Percentiles rank a stretch among this genome's conserved stretches.
Conservation (phyloP, 805 yeast species). For the Yamadazyma kitorensis region DNA sequence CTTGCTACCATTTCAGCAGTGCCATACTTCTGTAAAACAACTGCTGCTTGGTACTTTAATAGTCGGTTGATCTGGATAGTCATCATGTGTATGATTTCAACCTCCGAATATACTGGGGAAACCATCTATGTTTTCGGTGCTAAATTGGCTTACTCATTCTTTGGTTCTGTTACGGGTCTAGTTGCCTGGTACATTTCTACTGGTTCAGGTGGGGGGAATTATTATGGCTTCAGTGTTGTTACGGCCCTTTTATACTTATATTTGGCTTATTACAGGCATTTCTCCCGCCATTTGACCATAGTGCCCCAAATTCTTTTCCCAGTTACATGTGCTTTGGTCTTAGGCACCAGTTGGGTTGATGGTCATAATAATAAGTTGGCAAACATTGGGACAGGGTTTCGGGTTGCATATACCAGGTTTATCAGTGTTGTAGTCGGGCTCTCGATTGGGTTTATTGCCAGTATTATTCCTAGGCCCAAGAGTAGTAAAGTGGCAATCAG, state of each 20-base stretch:
- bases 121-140: conserved; percentile 23
- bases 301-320: conserved; percentile 26
- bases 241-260: conserved; percentile 22
- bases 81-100: conserved; percentile 28
- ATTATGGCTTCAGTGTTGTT: conserved; percentile 30
- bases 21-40: conserved; percentile 25
- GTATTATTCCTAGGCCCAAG: conserved; percentile 28
- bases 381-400: conserved; percentile 27
- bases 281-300: conserved; percentile 24
- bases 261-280: conserved; percentile 27
- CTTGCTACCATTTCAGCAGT: conserved; percentile 20
- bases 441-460: conserved; percentile 27
- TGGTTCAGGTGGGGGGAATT: conserved; percentile 30
- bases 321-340: conserved; percentile 26
- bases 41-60: conserved; percentile 27
- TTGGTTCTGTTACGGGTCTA: conserved; percentile 29
- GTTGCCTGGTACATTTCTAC: conserved; percentile 34
- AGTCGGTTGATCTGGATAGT: conserved; percentile 29
- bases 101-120: conserved; percentile 29
- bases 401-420: conserved; percentile 26
- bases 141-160: conserved; percentile 24
- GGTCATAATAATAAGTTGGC: conserved; percentile 14
- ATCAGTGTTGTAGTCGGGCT: conserved; percentile 29
- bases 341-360: conserved; percentile 35
- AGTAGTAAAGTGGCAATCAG: conserved; percentile 27